Conservation (phyloP, 805 yeast genomes). For the Teunomyces panamensis region DNA sequence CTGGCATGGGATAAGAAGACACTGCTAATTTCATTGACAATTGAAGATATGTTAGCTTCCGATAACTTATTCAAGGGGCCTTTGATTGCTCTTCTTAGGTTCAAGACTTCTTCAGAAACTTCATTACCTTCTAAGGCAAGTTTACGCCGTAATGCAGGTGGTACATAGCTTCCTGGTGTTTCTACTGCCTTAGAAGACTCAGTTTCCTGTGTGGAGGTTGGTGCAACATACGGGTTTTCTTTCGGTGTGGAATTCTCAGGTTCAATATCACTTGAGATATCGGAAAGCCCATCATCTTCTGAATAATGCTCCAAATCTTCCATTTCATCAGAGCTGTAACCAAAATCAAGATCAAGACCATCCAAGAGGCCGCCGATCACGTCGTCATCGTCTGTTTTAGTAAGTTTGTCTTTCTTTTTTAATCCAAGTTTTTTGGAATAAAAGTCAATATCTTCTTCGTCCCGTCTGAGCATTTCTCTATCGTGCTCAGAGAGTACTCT, state of each 20-base stretch:
- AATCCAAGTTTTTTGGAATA: slow-evolving; percentile 81
- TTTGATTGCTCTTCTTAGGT: slow-evolving; percentile 62
- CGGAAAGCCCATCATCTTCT: slow-evolving; percentile 4
- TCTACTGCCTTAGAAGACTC: slow-evolving; percentile 9
- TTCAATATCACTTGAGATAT: slow-evolving; percentile 17
- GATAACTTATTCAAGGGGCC: slow-evolving; percentile 87
- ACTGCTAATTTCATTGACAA: slow-evolving; percentile 64
- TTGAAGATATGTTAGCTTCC: slow-evolving; percentile 74
- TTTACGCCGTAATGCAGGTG: slow-evolving; percentile 78
- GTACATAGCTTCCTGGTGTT: slow-evolving; percentile 57
- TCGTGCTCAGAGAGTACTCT: slow-evolving; percentile 38
- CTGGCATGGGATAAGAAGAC: slow-evolving; percentile 69
- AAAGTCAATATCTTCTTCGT: slow-evolving; percentile 76
- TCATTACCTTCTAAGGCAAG: slow-evolving; percentile 39
- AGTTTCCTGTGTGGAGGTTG: slow-evolving; percentile 22
- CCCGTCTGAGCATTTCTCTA: slow-evolving; percentile 49
- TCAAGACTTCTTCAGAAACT: slow-evolving; percentile 37
- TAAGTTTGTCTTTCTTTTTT: slow-evolving; percentile 43
- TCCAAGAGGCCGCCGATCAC: slow-evolving; percentile 79
- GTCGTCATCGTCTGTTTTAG: slow-evolving; percentile 63
- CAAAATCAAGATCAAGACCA: slow-evolving; percentile 58
- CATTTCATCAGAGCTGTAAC: slow-evolving; percentile 21
- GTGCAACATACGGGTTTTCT: slow-evolving; percentile 79
- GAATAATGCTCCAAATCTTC: slow-evolving; percentile 23
- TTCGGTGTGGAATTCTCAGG: slow-evolving; percentile 26